Base-by-base conservation (phyloP, 352 stramenopile genomes). In the Pythium plurisporium region DNA sequence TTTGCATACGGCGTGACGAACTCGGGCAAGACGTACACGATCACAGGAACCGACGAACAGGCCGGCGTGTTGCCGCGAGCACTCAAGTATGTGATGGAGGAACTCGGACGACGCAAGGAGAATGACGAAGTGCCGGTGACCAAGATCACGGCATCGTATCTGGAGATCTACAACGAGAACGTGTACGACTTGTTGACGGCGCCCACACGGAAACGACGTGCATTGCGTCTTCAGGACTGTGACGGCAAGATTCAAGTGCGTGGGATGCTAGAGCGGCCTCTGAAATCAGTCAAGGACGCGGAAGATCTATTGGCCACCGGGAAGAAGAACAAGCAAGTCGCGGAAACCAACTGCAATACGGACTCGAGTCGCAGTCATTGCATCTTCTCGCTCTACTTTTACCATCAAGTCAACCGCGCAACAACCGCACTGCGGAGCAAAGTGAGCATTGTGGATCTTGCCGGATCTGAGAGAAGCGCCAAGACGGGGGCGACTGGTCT, bases 161-260 rank as follows among this genome's bases (percentile, higher is more conserved):
- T 99, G 17, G 96, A 99, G 70, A 96, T 99, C 55, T 99, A 99
- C 82, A 99, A 99, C 63, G 96, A 99, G 58, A 94, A 98, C 43
- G 84, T 99, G 15, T 99, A 95, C 67, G 97, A 99, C 70, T 69
- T 99, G 27, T 69, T 99, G 36, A 74, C 83, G 5, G 60, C 76
- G 5, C 67, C 79, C 15, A 57, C 74, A 36, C 62, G 72, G 17
- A 90, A 83, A 60, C 76, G 82, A 12, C 71, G 76, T 30, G 79
- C 79, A 44, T 50, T 94, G 27, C 68, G 81, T n/a, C 63, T 94
- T 9, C 81, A 93, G 46, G 86, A 93, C 56, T 86, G 83, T 27
- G 83, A 96, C 8, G 91, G 91, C 3, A 86, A 89, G 46, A 91
- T 97, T 38, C 79, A 96, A 48, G 89, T 97, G 15, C 70, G 84